A percentile compares a stretch with the other conserved stretches of the same genome.
Conservation (phyloP, 2,329 filamentous ascomycete species). For the Sphaerulina populicola region DNA sequence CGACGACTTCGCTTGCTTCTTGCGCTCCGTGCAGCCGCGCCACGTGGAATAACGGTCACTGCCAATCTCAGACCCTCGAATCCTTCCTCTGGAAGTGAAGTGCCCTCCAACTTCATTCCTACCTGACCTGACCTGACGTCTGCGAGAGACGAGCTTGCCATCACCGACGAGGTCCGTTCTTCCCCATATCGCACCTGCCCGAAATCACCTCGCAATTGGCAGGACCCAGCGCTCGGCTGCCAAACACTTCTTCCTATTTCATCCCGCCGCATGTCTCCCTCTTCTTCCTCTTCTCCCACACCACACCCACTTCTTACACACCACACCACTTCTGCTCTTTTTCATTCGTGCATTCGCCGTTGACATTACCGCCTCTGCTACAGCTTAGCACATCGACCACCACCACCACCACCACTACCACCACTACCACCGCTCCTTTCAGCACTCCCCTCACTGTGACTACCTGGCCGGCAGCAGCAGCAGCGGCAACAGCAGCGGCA, state of each 20-base stretch:
- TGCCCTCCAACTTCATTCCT: slow-evolving; percentile 10
- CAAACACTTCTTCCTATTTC: slow-evolving; percentile 8
- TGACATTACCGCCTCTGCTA: slow-evolving; percentile 26
- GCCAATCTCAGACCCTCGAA: slow-evolving; percentile 9
- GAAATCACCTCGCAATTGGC: slow-evolving; percentile 4
- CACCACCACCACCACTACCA: slow-evolving; percentile 13
- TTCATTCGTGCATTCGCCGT: slow-evolving; percentile 34
- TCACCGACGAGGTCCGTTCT: slow-evolving; percentile 13
- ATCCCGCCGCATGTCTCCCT: slow-evolving; percentile 3
- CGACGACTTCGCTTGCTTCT: background rate
- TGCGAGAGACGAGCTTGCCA: slow-evolving; percentile 1
- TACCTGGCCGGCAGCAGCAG: slow-evolving; percentile 11
- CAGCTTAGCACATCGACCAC: slow-evolving; percentile 32
- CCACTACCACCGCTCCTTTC: slow-evolving; percentile 28
- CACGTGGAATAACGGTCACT: slow-evolving; percentile 13
- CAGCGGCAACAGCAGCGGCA: slow-evolving; percentile 3
- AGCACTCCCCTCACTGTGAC: slow-evolving; percentile 23
- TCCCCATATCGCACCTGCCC: slow-evolving; percentile 18
- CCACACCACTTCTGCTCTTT: slow-evolving; percentile 23
- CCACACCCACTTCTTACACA: slow-evolving; percentile 26
- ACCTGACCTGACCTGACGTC: background rate
- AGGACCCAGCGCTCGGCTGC: slow-evolving; percentile 1
- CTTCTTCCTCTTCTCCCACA: slow-evolving; percentile 22
- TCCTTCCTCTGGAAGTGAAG: slow-evolving; percentile 10
- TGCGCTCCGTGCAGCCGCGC: background rate